Evolutionary conservation across 495 filamentous ascomycete genomes (phyloP).

Genomic region (Tuber aestivum): DNA sequence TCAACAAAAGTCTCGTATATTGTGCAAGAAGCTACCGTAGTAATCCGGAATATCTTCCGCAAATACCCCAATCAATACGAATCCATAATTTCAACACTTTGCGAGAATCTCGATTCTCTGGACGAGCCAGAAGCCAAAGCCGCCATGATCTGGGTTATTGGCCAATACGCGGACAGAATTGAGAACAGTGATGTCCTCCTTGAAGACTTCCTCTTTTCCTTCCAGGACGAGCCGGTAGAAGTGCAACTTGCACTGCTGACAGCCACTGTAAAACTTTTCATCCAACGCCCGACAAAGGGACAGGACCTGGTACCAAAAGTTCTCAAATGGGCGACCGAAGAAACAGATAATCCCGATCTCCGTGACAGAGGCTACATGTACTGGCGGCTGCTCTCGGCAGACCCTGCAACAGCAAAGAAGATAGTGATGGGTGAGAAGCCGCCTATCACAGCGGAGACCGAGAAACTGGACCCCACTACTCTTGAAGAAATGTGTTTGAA

Average conservation of each 20-base stretch:
- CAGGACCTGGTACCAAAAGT: constrained; percentile 92
- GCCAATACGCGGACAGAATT: constrained; percentile 93
- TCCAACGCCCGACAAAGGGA: constrained; percentile 91
- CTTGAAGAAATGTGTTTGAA: constrained; percentile 96
- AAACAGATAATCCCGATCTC: constrained; percentile 96
- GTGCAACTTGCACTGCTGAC: constrained; percentile 93
- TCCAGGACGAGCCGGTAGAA: constrained; percentile 88
- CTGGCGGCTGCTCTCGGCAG: constrained; percentile 93
- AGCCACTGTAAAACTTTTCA: constrained; percentile 96
- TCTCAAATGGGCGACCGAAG: constrained; percentile 96
- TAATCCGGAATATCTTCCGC: constrained; percentile 97
- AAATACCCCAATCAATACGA: constrained; percentile 99
- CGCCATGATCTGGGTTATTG: constrained; percentile 99
- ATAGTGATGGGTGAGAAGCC: constrained; percentile 97
- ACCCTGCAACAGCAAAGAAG: constrained; percentile 75
- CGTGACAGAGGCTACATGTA: constrained; percentile 98
- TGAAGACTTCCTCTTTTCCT: constrained; percentile 90
- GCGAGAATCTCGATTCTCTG: constrained; percentile 91
- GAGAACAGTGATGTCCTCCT: constrained; percentile 90
- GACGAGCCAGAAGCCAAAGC: constrained; percentile 99
- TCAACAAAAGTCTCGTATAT: constrained; percentile 99
- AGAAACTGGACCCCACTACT: constrained; percentile 84
- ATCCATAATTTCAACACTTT: constrained; percentile 89
- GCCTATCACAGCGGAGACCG: constrained; percentile 90
- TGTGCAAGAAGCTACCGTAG: constrained; percentile 98